Conservation (phyloP, 148 eudicot species). For the Heliamphora exappendiculata region DNA sequence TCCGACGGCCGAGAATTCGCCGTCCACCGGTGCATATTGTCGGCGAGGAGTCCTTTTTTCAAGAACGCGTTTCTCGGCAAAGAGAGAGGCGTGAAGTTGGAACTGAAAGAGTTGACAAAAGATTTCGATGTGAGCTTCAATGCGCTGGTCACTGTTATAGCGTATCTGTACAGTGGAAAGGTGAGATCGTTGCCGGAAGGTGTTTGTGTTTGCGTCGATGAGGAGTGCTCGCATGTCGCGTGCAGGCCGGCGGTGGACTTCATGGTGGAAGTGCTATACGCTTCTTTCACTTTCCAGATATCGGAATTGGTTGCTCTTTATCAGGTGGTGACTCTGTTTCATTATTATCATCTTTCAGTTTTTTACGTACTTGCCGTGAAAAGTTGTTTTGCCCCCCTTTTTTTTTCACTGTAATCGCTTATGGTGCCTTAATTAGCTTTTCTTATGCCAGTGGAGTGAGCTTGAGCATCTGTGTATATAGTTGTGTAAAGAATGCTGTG, state of each 20-base stretch:
- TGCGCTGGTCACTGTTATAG: slow-evolving; percentile 52
- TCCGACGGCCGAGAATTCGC: slow-evolving; percentile 38
- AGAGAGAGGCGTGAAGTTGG: slow-evolving; percentile 37
- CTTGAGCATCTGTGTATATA: background rate
- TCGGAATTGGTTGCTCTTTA: slow-evolving; percentile 58
- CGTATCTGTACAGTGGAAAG: slow-evolving; percentile 64
- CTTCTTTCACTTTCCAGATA: slow-evolving; percentile 60
- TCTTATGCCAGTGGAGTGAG: background rate
- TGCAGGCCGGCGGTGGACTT: slow-evolving; percentile 73
- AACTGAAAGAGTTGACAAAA: slow-evolving; percentile 49
- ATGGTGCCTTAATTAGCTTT: background rate
- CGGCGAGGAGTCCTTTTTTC: slow-evolving; percentile 60
- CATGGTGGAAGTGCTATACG: slow-evolving; percentile 62
- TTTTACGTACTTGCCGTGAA: background rate
- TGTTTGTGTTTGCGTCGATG: slow-evolving; percentile 69
- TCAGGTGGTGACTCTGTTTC: slow-evolving; percentile 41
- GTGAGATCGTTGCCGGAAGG: slow-evolving; percentile 40
- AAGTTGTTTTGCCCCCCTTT: background rate
- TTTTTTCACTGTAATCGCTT: background rate
- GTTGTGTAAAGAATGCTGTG: background rate
- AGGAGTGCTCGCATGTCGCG: slow-evolving; percentile 56
- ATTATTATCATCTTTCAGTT: background rate
- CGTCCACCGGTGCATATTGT: slow-evolving; percentile 72
- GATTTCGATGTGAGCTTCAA: slow-evolving; percentile 66
- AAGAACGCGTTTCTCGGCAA: slow-evolving; percentile 20